A percentile compares a stretch with the other conserved stretches of the same genome.
Conservation (phyloP, 2,329 filamentous ascomycete genomes). For the Botrytis paeoniae region DNA sequence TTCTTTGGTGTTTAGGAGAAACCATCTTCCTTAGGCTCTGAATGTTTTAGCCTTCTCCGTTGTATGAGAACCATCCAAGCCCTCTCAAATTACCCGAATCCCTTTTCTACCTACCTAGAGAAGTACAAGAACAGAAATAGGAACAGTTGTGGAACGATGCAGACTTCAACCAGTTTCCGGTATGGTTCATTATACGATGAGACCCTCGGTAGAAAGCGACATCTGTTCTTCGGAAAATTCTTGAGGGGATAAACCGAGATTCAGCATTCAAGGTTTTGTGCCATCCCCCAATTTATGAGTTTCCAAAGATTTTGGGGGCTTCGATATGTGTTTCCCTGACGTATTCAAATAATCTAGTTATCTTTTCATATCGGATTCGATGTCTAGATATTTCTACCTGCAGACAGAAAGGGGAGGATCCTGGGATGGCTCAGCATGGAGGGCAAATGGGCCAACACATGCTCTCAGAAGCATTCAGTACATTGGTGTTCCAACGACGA, state of each 20-base stretch:
- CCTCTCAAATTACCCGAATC: not conserved
- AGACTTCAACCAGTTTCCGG: not conserved
- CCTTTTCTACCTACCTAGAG: not conserved
- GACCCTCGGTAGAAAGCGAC: not conserved
- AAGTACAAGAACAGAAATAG: not conserved
- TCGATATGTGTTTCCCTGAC: too few relatives aligned
- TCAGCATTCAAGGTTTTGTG: not conserved
- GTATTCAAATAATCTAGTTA: fast-evolving
- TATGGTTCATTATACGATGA: not conserved
- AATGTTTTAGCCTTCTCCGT: not conserved
- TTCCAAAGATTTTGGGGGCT: not conserved
- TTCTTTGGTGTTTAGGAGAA: not conserved
- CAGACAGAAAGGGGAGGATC: not conserved
- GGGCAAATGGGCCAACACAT: not conserved
- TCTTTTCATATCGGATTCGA: not conserved
- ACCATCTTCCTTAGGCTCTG: not conserved
- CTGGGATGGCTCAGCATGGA: not conserved
- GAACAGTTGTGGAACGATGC: not conserved
- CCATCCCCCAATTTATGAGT: not conserved
- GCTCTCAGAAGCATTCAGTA: not conserved
- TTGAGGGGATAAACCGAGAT: not conserved
- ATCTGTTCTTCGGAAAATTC: not conserved
- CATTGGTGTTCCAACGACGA: not conserved
- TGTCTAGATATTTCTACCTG: not conserved
- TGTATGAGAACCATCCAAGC: not conserved